phyloP scores from a whole-genome alignment of 371 early-diverging fungal genomes.

The Zopfochytrium polystomum region DNA sequence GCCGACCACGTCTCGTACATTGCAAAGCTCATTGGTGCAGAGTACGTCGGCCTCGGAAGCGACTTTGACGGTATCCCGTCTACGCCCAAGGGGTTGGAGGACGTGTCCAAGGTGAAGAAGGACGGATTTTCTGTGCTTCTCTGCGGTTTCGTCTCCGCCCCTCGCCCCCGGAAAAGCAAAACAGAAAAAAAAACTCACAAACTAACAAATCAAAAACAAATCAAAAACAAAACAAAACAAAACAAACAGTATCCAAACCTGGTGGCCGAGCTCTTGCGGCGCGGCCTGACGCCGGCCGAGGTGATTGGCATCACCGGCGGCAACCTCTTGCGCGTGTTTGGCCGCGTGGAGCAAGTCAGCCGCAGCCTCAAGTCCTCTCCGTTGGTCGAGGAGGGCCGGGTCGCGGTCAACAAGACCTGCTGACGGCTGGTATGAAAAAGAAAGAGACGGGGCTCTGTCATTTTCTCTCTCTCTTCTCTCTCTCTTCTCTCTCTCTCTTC shows the following conservation, averaged over 20 bases:
- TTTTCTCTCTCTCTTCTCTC: no score
- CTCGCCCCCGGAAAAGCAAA: no score
- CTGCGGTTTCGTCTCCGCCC: background rate
- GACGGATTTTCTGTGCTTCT: background rate
- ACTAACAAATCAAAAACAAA: background rate
- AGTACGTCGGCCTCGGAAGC: slow-evolving; percentile 62
- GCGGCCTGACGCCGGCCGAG: slow-evolving; percentile 58
- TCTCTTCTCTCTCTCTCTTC: no score
- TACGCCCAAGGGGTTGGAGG: slow-evolving; percentile 59
- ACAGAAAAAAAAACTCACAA: background rate
- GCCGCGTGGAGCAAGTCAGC: background rate
- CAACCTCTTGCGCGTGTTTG: slow-evolving; percentile 22
- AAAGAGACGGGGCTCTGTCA: no score
- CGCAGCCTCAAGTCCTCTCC: no score
- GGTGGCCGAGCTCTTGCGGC: slow-evolving; percentile 56
- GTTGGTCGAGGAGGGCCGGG: no score
- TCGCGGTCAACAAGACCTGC: no score
- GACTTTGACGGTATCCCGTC: slow-evolving; percentile 63
- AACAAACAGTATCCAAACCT: slow-evolving; percentile 53
- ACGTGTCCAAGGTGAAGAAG: slow-evolving; percentile 49
- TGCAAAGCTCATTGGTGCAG: slow-evolving; percentile 50
- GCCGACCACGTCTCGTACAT: slow-evolving; percentile 64
- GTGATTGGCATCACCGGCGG: slow-evolving; percentile 55
- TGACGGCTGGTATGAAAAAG: no score
- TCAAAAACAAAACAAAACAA: no score